These are phyloP conservation scores for Globisporangium echinulatum DNA, from an alignment of 352 stramenopile species.

Conservation along the genomic window DNA sequence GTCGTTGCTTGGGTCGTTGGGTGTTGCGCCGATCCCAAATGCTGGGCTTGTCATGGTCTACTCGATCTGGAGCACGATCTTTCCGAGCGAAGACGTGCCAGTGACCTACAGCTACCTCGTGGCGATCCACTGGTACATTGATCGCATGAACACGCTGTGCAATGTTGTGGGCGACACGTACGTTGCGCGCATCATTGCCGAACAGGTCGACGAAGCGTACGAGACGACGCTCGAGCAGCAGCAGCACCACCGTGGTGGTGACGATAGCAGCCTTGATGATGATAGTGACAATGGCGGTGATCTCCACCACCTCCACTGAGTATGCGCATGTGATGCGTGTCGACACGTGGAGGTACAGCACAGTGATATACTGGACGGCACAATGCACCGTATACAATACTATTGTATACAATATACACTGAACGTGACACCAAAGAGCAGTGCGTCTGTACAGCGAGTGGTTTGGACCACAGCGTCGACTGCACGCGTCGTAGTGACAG, in stretches of 20 bases:
- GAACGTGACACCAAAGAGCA: too few species aligned
- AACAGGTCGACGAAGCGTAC: slow-evolving; percentile 64
- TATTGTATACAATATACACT: too few species aligned
- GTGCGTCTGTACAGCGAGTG: too few species aligned
- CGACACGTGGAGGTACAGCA: too few species aligned
- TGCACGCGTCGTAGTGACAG: too few species aligned
- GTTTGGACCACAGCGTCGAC: too few species aligned
- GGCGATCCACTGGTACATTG: slow-evolving; percentile 66
- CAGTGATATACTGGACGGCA: too few species aligned
- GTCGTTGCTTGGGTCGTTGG: slow-evolving; percentile 53
- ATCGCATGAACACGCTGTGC: slow-evolving; percentile 61
- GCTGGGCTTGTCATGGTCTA: slow-evolving; percentile 67
- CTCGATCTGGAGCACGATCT: slow-evolving; percentile 71
- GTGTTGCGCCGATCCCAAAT: slow-evolving; percentile 61
- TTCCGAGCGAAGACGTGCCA: slow-evolving; percentile 41
- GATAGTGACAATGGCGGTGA: background rate
- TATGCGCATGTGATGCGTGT: background rate
- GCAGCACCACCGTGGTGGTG: background rate
- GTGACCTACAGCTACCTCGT: slow-evolving; percentile 67
- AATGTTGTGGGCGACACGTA: slow-evolving; percentile 68
- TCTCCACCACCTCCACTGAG: background rate
- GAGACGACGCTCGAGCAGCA: slow-evolving; percentile 14
- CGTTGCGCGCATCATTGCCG: slow-evolving; percentile 68
- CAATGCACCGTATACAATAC: too few species aligned
- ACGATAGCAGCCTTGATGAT: background rate